Percentiles rank a stretch among this genome's conserved stretches.
phyloP scores from a whole-genome alignment of 176 grass and related monocot genomes.

The Carex parvula region DNA sequence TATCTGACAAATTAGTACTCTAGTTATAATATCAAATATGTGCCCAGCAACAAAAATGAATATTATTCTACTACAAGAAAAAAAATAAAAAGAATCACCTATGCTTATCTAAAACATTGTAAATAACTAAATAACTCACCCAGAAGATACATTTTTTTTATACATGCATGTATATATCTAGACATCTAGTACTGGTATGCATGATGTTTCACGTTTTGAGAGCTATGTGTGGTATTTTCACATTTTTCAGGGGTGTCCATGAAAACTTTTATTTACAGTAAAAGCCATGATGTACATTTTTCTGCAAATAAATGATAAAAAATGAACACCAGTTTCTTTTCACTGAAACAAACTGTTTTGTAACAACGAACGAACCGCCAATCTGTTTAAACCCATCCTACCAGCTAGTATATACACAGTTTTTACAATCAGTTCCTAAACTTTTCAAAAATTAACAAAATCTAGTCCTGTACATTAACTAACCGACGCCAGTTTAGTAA shows the following conservation, averaged over 20 bases:
- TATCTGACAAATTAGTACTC: background rate
- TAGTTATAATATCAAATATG: background rate
- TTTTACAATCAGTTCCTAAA: background rate
- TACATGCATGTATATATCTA: background rate
- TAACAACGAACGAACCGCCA: background rate
- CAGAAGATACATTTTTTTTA: background rate
- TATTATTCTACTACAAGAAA: background rate
- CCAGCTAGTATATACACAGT: background rate
- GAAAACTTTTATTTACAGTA: background rate
- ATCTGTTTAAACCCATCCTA: background rate
- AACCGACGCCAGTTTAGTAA: background rate
- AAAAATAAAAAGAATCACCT: background rate
- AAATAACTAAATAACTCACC: background rate
- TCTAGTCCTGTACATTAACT: background rate
- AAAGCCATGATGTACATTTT: background rate
- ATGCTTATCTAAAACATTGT: background rate
- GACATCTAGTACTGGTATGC: background rate
- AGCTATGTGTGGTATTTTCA: background rate
- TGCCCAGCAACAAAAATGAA: background rate
- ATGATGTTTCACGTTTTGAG: background rate
- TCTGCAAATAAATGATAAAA: background rate
- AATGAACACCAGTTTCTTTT: background rate
- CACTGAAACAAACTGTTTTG: background rate
- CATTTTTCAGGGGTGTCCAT: background rate
- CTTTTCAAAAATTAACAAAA: background rate